Evolutionary conservation across 1,284 basidiomycete genomes (phyloP).

Genomic region (Mycena citricolor): DNA sequence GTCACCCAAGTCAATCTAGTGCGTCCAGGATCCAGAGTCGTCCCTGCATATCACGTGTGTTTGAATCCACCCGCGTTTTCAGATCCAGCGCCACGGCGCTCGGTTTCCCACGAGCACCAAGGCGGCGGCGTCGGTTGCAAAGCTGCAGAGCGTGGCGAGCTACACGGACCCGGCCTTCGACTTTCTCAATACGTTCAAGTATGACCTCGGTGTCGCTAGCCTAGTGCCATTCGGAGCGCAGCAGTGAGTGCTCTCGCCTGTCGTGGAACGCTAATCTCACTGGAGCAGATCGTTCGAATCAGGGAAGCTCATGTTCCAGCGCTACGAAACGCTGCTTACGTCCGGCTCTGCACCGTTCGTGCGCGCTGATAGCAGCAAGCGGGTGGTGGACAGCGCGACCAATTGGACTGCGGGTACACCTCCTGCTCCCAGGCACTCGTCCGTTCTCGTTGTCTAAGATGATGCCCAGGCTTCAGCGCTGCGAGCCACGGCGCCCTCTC

Average conservation of each 20-base stretch:
- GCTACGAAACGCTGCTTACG: conserved; percentile 53
- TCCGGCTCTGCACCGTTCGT: conserved; percentile 58
- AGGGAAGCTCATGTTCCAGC: conserved; percentile 46
- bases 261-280: neutral
- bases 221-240: conserved; percentile 70
- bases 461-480: conserved; percentile 48
- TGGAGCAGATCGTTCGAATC: conserved; percentile 49
- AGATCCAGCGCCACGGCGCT: conserved; percentile 84
- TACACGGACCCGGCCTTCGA: conserved; percentile 48
- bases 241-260: conserved; percentile 50
- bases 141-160: conserved; percentile 44
- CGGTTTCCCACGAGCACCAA: conserved; percentile 69
- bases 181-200: conserved; percentile 63
- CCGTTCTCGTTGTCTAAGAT: neutral
- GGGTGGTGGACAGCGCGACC: conserved; percentile 66
- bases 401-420: conserved; percentile 69
- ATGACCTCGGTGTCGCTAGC: conserved; percentile 56
- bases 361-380: conserved; percentile 55
- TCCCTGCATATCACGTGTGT: neutral
- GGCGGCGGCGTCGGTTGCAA: conserved; percentile 44
- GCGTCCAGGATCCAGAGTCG: conserved; percentile 26
- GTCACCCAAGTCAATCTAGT: conserved; percentile 52
- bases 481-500: conserved; percentile 41
- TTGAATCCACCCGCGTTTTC: conserved; percentile 10
- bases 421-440: neutral